A percentile compares a stretch with the other conserved stretches of the same genome.
These are phyloP conservation scores for Eucalyptus curtisii DNA, from an alignment of 345 rosid species.

Conservation along the genomic window DNA sequence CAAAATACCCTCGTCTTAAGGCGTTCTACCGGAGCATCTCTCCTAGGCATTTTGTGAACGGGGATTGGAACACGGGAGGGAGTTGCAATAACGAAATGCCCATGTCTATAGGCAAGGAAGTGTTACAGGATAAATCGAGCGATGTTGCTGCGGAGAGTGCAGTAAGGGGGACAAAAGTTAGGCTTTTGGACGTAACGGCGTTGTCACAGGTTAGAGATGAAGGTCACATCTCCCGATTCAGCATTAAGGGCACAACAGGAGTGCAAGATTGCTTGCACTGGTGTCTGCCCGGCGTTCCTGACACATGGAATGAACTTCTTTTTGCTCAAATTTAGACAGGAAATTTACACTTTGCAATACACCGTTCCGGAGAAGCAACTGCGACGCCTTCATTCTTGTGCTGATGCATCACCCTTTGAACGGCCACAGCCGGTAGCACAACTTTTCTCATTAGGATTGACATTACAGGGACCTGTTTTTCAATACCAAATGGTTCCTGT, in stretches of 20 bases:
- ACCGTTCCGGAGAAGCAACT: neutral
- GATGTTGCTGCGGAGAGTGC: conserved; percentile 5
- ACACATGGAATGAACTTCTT: conserved; percentile 43
- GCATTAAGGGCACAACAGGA: neutral
- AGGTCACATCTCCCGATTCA: conserved; percentile 17
- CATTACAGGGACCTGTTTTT: neutral
- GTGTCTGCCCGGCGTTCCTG: conserved; percentile 45
- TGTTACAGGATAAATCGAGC: conserved; percentile 2
- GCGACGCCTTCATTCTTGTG: neutral
- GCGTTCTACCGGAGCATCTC: conserved; percentile 36
- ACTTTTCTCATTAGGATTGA: neutral
- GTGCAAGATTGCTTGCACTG: conserved; percentile 25
- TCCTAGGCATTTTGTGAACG: conserved; percentile 31
- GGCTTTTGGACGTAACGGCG: conserved; percentile 11
- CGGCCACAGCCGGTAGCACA: neutral
- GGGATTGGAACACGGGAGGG: conserved; percentile 46
- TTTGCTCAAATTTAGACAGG: conserved; percentile 8
- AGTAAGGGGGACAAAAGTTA: conserved; percentile 6
- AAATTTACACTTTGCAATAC: neutral
- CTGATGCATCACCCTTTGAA: neutral
- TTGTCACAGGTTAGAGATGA: conserved; percentile 17
- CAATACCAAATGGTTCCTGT: neutral
- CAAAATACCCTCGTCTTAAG: conserved; percentile 9
- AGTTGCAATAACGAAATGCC: conserved; percentile 29
- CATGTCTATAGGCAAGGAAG: conserved; percentile 25